Percentiles rank a stretch among this genome's conserved stretches.
Evolutionary conservation across 768 basidiomycete species (phyloP).

Genomic region (Hemileccinum rubropunctum): DNA sequence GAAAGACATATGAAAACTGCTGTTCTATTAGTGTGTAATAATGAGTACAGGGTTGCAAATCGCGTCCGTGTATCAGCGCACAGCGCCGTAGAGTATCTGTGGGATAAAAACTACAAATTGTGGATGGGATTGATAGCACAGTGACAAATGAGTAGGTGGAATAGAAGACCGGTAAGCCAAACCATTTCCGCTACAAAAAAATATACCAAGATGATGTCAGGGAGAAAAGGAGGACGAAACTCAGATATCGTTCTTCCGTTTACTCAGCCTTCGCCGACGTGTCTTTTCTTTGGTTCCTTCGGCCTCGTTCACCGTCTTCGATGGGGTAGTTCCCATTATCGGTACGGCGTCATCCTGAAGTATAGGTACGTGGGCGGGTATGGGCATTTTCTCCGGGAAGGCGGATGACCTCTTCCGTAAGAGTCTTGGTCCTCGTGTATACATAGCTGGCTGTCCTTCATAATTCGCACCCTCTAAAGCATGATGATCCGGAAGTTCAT

Average conservation of each 20-base stretch:
- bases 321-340: slow-evolving; percentile 4
- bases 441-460: slow-evolving; percentile 6
- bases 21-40: slow-evolving; percentile 5
- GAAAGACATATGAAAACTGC: background rate
- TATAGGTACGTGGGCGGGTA: slow-evolving; percentile 24
- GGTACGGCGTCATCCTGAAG: slow-evolving; percentile 10
- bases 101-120: slow-evolving; percentile 11
- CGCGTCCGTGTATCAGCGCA: slow-evolving; percentile 9
- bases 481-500: slow-evolving; percentile 8
- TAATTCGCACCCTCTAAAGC: background rate
- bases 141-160: slow-evolving; percentile 7
- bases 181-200: slow-evolving; percentile 20
- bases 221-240: slow-evolving; percentile 8
- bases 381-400: slow-evolving; percentile 23
- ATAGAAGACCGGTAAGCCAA: slow-evolving; percentile 19
- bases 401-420: slow-evolving; percentile 24
- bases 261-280: slow-evolving; percentile 33
- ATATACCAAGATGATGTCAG: slow-evolving; percentile 9
- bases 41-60: slow-evolving; percentile 2
- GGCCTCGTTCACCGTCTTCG: slow-evolving; percentile 14
- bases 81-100: slow-evolving; percentile 10
- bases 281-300: slow-evolving; percentile 22
- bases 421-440: slow-evolving; percentile 16
- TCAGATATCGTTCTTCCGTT: slow-evolving; percentile 30
- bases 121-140: background rate